Evolutionary conservation across 208 protist genomes (phyloP).

Genomic region (Crithidia brevicula): DNA sequence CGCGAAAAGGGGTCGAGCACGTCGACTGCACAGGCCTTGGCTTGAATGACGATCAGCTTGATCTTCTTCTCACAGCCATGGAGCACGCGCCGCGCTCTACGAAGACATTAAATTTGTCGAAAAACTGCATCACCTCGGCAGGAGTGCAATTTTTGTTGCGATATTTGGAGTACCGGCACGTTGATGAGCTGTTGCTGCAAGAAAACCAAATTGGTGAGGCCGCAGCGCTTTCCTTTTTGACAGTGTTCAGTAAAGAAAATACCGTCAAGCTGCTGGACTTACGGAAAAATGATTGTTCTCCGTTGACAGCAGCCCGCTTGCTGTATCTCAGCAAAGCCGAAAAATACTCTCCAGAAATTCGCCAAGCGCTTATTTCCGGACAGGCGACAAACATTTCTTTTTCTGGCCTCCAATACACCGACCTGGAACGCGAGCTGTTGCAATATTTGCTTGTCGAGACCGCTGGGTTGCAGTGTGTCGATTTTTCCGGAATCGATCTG

Average conservation of each 20-base stretch:
- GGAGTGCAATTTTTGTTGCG: constrained; percentile 40
- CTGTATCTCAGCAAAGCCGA: constrained; percentile 53
- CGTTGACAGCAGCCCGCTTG: constrained; percentile 45
- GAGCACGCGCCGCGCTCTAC: constrained; percentile 49
- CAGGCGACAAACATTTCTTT: constrained; percentile 55
- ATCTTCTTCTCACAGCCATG: constrained; percentile 67
- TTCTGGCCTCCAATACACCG: constrained; percentile 44
- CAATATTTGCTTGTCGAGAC: constrained; percentile 56
- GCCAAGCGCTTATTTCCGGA: constrained; percentile 45
- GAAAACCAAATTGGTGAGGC: constrained; percentile 75
- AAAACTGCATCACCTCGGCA: constrained; percentile 66
- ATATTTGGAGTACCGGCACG: constrained; percentile 43
- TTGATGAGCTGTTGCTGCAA: constrained; percentile 58
- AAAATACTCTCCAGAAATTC: constrained; percentile 38
- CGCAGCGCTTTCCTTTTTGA: constrained; percentile 58
- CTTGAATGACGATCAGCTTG: constrained; percentile 56
- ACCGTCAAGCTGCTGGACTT: constrained; percentile 43
- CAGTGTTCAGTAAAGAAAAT: constrained; percentile 37
- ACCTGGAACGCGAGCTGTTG: constrained; percentile 66
- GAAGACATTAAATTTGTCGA: constrained; percentile 51
- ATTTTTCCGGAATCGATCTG: constrained; percentile 58
- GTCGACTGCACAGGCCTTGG: constrained; percentile 44
- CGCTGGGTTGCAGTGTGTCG: constrained; percentile 43
- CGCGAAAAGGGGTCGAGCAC: constrained; percentile 48
- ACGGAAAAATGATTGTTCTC: constrained; percentile 53